A percentile compares a stretch with the other conserved stretches of the same genome.
phyloP scores from a whole-genome alignment of 2,329 filamentous ascomycete genomes.

The Akanthomyces uredinophilus region DNA sequence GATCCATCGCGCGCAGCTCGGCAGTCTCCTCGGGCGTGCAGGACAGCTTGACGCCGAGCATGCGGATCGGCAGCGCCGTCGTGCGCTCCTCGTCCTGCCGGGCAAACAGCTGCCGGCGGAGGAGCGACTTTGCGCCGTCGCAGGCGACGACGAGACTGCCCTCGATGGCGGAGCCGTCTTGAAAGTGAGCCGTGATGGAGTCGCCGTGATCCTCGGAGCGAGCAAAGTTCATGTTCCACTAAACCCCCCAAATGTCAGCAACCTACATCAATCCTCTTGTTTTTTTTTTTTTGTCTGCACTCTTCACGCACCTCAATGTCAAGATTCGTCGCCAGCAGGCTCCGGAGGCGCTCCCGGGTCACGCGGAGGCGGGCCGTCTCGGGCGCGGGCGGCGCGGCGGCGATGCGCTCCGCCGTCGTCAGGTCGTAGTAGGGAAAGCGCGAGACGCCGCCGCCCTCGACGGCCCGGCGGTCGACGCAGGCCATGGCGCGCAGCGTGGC shows the following conservation, averaged over 20 bases:
- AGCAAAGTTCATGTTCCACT: slow-evolving; percentile 38
- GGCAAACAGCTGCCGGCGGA: slow-evolving; percentile 34
- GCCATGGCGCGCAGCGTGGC: slow-evolving; percentile 39
- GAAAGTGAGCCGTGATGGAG: slow-evolving; percentile 39
- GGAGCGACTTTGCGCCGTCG: slow-evolving; percentile 44
- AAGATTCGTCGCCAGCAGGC: slow-evolving; percentile 40
- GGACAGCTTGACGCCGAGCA: slow-evolving; percentile 42
- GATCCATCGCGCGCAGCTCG: slow-evolving; percentile 42
- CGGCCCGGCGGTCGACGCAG: slow-evolving; percentile 49
- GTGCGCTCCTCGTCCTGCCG: slow-evolving; percentile 24
- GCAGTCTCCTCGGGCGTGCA: slow-evolving; percentile 37
- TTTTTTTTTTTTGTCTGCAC: too few relatives aligned
- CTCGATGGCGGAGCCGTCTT: slow-evolving; percentile 36
- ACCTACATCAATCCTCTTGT: too few relatives aligned
- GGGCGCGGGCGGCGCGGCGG: slow-evolving; percentile 38
- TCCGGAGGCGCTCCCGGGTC: slow-evolving; percentile 40
- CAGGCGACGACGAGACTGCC: slow-evolving; percentile 45
- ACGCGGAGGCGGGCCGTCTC: slow-evolving; percentile 44
- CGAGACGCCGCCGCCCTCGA: slow-evolving; percentile 40
- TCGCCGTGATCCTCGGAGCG: slow-evolving; percentile 28
- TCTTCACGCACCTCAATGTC: slow-evolving; percentile 42
- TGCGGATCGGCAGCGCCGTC: slow-evolving; percentile 40
- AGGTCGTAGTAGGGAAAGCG: slow-evolving; percentile 54
- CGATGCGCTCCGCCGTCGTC: slow-evolving; percentile 38
- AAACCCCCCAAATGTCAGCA: neutral